Evolutionary conservation across 495 filamentous ascomycete species (phyloP), one percentile per base, ranked within the genome.

Genomic region (Hyphodiscus hymeniophilus): DNA sequence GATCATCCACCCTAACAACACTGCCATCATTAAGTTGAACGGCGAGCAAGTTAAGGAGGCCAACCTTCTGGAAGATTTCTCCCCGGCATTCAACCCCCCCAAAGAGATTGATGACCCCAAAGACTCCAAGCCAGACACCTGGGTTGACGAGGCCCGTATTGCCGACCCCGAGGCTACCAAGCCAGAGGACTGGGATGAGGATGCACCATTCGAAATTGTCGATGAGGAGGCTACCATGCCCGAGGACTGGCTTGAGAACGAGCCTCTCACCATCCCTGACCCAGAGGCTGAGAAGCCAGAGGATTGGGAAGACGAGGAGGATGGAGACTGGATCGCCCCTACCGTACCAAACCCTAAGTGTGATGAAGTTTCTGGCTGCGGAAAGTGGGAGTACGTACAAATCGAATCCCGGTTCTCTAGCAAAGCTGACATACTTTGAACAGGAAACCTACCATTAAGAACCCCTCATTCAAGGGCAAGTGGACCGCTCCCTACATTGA

Each of bases 221-320:
- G 94, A 99, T 50, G 86, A 94, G 75, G 84, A 89, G 53, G 94
- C 94, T 42, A 84, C 78, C 47, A 84, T 84, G 72, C 94, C 94
- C 39, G 92, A 82, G 47, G 91, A 96, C 68, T 99, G 94, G 94
- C 80, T 99, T 48, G 90, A 87, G 66, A 77, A 95, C 55, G 94
- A 97, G 72, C 81, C 90, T 50, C 70, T 73, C 47, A 84, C 77
- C 62, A 75, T 97, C 49, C 81, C 91, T 43, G 94, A 99, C 74
- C 94, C 94, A 38, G 91, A 96, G 72, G 89, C 94, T 31, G 79
- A 89, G 76, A 99, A 96, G 81, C 94, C 94, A 51, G 94, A 96
- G 72, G 92, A 97, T 61, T 99, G 94, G 94, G 92, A 97, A 73
- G 92, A 97, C 49, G 94, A 97, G 75, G 94, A 99, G 71, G 94